phyloP scores from a whole-genome alignment of 208 protist species.

The Naegleria gruberi region DNA sequence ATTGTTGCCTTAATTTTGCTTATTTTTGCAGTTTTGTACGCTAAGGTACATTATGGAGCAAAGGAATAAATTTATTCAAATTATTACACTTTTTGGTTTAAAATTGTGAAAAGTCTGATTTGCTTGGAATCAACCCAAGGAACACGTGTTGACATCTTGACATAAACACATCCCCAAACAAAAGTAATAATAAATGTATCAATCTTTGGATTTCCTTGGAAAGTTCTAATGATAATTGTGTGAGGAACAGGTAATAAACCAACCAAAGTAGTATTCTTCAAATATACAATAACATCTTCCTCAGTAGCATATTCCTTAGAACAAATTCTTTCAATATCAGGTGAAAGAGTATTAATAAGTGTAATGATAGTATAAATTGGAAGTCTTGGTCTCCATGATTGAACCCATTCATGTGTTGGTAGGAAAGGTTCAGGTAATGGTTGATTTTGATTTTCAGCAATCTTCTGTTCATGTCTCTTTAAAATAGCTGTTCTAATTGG shows the following conservation, averaged over 20 bases:
- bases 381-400: conserved; percentile 9
- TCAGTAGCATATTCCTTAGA: not conserved
- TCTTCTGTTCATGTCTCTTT: not conserved
- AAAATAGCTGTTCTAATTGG: not conserved
- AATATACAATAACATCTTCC: not conserved
- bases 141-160: not conserved
- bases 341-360: conserved; percentile 1
- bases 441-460: not conserved
- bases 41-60: not conserved
- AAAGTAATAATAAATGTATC: not conserved
- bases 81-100: too few relatives aligned
- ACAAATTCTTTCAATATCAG: conserved; percentile 12
- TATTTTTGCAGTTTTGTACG: not conserved
- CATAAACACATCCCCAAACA: conserved; percentile 6
- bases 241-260: conserved; percentile 18
- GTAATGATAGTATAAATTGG: not conserved
- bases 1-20: not conserved
- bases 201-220: not conserved
- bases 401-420: not conserved
- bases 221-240: conserved; percentile 18
- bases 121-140: not conserved
- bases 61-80: too few relatives aligned
- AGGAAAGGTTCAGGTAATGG: not conserved
- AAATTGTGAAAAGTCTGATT: not conserved
- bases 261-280: conserved; percentile 20